Conservation (phyloP, 306 rosid species). For the Quercus wislizeni region DNA sequence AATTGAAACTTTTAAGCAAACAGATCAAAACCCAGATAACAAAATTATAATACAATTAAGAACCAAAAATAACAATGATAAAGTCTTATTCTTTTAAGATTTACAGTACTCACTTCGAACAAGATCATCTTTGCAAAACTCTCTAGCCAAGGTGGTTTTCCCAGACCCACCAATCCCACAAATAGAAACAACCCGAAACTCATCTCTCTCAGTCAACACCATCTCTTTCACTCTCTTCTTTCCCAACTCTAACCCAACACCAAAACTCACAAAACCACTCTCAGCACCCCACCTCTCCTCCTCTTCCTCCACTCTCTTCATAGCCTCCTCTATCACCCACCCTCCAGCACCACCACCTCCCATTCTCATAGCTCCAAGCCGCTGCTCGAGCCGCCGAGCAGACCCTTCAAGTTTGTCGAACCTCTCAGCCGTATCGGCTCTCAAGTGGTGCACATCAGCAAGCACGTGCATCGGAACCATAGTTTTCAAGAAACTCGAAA, state of each 20-base stretch:
- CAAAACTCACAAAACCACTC: slow-evolving; percentile 36
- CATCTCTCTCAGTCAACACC: slow-evolving; percentile 38
- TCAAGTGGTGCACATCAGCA: slow-evolving; percentile 72
- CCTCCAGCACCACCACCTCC: slow-evolving; percentile 55
- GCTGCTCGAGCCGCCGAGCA: slow-evolving; percentile 39
- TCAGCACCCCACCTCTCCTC: slow-evolving; percentile 36
- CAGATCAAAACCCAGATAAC: neutral
- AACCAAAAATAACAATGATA: neutral
- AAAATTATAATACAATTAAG: neutral
- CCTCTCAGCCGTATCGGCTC: slow-evolving; percentile 50
- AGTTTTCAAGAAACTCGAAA: slow-evolving; percentile 48
- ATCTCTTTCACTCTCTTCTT: slow-evolving; percentile 67
- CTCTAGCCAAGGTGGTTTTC: slow-evolving; percentile 83
- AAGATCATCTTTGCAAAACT: slow-evolving; percentile 59
- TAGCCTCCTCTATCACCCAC: slow-evolving; percentile 65
- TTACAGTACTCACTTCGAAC: slow-evolving; percentile 58
- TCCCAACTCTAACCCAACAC: slow-evolving; percentile 54
- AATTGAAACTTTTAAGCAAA: neutral
- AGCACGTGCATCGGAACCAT: slow-evolving; percentile 61
- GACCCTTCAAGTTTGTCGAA: slow-evolving; percentile 57
- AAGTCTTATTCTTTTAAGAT: neutral
- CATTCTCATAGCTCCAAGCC: slow-evolving; percentile 58
- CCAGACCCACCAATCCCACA: slow-evolving; percentile 94
- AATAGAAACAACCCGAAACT: slow-evolving; percentile 56
- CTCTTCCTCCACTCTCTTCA: slow-evolving; percentile 46